Percentiles rank a stretch among this genome's conserved stretches.
Evolutionary conservation across 257 asterid species (phyloP).

Genomic region (Catharanthus roseus): DNA sequence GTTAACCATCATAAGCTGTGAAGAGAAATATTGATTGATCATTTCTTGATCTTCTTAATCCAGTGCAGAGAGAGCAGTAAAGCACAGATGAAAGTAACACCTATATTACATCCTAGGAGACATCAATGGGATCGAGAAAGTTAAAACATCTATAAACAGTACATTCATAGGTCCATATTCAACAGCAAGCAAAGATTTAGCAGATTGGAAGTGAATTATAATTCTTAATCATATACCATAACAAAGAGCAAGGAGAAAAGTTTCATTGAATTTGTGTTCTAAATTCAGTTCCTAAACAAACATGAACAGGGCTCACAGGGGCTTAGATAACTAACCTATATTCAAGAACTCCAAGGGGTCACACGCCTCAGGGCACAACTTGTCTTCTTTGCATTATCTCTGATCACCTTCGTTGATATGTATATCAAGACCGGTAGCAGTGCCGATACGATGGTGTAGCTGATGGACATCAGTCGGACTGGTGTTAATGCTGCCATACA

Average conservation of each 20-base stretch:
- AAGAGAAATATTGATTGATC: too few species aligned
- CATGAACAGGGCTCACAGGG: too few species aligned
- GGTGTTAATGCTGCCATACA: conserved; percentile 40
- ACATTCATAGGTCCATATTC: too few species aligned
- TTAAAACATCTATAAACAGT: background rate
- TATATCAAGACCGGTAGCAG: conserved; percentile 22
- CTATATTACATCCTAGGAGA: background rate
- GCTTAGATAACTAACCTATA: too few species aligned
- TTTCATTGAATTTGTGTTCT: too few species aligned
- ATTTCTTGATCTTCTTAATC: background rate
- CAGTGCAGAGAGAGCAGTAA: background rate
- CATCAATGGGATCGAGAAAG: background rate
- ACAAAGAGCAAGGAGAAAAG: too few species aligned
- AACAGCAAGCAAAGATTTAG: too few species aligned
- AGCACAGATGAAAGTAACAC: background rate
- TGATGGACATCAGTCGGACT: background rate
- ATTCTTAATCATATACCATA: too few species aligned
- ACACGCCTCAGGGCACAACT: background rate
- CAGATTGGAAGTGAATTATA: too few species aligned
- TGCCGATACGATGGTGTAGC: conserved; percentile 13
- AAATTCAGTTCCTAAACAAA: too few species aligned
- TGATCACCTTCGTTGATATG: background rate
- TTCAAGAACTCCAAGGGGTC: background rate
- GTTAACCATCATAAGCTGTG: too few species aligned
- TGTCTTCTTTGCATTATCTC: conserved; percentile 20